Evolutionary conservation across 371 early-diverging fungal genomes (phyloP), one percentile per base, ranked within the genome.

Genomic region (Mortierella sp.): DNA sequence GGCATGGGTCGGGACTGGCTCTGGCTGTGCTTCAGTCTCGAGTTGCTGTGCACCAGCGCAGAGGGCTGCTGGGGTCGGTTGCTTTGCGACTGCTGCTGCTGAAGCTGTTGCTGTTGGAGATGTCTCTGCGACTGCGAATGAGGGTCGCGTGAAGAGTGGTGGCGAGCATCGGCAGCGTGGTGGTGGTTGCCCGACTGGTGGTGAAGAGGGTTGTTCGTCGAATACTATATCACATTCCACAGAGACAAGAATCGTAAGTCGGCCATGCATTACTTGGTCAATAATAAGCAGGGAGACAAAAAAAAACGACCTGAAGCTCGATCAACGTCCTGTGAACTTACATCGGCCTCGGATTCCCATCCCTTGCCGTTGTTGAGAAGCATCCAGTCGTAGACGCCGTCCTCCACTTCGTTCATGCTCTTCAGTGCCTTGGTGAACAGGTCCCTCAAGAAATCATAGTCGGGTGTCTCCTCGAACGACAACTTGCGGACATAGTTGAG

Each of bases 381-480:
- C 94, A 96, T 95, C 99, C 99, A 98, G 85, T 98, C 99, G 78
- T 93, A 97, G 26, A 97, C 89, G 22, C 95, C 95, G 81, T 98
- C 97, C 77, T 98, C 97, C 13, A 81, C 86, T 69, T 95, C 95
- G 63, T 94, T 94, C 48, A 90, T 82, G 69, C 91, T 91, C 73
- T 89, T 89, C 65, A 98, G 85, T 2, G 94, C 97, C 73, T 93
- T 93, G 86, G 95, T 94, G 79, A 99, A 96, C 37, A 99, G 85
- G 7, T 93, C 93, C 73, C 94, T 92, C 81, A 99, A 85, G 80
- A 91, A 92, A 84, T 96, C 96, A 86, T 99, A 99, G 85, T 99
- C 97, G 4, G 99, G 99, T n/a, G 93, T 93, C 86, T 98, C 98
- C 79, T 99, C 98, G 83, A 98, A 99, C 39, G 95, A 95, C 29